These are phyloP conservation scores for Heterococcus sp. DNA, from an alignment of 108 stramenopile species.

Conservation along the genomic window DNA sequence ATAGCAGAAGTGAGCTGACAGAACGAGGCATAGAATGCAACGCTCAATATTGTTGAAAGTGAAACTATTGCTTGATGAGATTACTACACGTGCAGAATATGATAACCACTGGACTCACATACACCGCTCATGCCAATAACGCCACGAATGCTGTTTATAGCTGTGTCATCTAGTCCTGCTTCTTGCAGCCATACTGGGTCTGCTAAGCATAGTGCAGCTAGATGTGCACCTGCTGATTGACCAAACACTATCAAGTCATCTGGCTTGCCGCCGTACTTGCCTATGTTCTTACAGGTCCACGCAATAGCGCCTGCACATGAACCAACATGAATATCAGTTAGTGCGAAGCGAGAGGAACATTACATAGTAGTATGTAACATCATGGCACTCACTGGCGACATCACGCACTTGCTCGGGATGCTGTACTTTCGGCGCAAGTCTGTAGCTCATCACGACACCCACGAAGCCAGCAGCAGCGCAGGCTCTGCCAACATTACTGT, in stretches of 20 bases:
- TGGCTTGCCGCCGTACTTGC: conserved; percentile 26
- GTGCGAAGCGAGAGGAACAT: too few species aligned
- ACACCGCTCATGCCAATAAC: conserved; percentile 41
- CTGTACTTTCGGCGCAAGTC: conserved; percentile 30
- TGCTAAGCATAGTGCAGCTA: conserved; percentile 29
- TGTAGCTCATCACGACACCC: conserved; percentile 44
- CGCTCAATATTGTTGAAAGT: too few species aligned
- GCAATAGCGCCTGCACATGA: conserved; percentile 12
- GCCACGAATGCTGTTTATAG: conserved; percentile 18
- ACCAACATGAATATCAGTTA: neutral
- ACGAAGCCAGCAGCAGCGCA: conserved; percentile 35
- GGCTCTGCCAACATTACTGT: conserved; percentile 39
- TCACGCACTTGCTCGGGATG: conserved; percentile 40
- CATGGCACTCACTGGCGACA: conserved; percentile 32
- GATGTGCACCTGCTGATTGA: conserved; percentile 44
- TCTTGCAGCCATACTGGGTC: conserved; percentile 28
- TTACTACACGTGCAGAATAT: too few species aligned
- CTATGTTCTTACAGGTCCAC: conserved; percentile 18
- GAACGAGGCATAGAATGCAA: too few species aligned
- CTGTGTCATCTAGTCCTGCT: conserved; percentile 7
- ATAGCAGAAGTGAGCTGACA: too few species aligned
- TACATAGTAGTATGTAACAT: too few species aligned
- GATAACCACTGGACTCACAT: conserved; percentile 1
- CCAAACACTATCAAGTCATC: conserved; percentile 31
- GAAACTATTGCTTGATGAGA: too few species aligned